Conservation (phyloP, 495 filamentous ascomycete genomes). For the Staphylotrichum tortipilum region DNA sequence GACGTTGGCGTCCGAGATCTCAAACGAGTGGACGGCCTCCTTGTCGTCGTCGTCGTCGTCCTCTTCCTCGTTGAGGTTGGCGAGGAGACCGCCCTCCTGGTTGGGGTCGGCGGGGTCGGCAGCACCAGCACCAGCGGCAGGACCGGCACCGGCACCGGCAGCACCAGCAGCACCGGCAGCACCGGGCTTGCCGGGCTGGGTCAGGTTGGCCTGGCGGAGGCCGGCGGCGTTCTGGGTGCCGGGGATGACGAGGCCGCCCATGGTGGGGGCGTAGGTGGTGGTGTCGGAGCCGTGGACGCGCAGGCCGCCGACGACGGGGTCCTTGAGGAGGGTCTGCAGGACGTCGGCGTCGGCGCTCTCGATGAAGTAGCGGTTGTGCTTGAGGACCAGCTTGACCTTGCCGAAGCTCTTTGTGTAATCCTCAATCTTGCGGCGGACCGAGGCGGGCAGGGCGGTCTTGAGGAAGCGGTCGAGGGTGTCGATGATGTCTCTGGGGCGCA, state of each 20-base stretch:
- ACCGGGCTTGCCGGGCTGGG: slow-evolving; percentile 27
- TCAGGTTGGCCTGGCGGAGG: slow-evolving; percentile 53
- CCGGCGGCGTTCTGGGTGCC: slow-evolving; percentile 91
- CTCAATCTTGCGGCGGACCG: slow-evolving; percentile 71
- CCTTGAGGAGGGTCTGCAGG: slow-evolving; percentile 71
- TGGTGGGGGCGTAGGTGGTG: slow-evolving; percentile 71
- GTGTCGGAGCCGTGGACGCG: slow-evolving; percentile 51
- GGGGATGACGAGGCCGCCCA: slow-evolving; percentile 86
- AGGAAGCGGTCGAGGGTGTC: slow-evolving; percentile 75
- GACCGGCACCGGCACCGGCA: no score
- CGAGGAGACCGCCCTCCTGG: slow-evolving; percentile 35
- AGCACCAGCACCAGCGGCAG: no score
- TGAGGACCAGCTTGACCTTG: slow-evolving; percentile 90
- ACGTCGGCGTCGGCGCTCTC: slow-evolving; percentile 81
- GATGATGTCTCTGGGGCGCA: slow-evolving; percentile 83
- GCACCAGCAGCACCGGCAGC: no score
- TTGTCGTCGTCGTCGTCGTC: slow-evolving; percentile 89
- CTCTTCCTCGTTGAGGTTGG: slow-evolving; percentile 67
- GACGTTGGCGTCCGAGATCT: slow-evolving; percentile 68
- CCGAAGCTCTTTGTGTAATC: slow-evolving; percentile 83
- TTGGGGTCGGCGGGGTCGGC: no score
- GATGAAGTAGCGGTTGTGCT: slow-evolving; percentile 87
- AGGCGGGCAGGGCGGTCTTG: slow-evolving; percentile 72
- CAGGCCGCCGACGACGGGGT: slow-evolving; percentile 35
- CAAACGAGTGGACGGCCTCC: slow-evolving; percentile 88